Evolutionary conservation across 441 rosid genomes (phyloP).

Genomic region (Kokia cookei): DNA sequence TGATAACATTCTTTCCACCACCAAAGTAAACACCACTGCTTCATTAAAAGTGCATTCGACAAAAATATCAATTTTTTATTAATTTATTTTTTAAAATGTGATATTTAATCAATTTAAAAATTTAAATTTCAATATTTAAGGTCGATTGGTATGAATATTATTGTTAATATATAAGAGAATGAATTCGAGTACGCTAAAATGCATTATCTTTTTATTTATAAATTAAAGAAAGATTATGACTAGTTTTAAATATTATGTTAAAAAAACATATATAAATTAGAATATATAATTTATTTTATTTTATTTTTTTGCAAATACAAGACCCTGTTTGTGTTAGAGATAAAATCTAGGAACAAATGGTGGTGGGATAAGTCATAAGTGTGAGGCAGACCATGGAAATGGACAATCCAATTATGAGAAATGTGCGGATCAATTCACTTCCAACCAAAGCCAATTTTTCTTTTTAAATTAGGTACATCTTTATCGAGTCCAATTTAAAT

Average conservation of each 20-base stretch:
- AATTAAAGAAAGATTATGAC: no score
- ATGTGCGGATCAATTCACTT: background rate
- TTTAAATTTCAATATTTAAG: background rate
- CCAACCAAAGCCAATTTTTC: background rate
- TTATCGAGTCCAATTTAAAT: no score
- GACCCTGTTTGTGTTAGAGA: background rate
- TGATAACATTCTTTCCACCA: background rate
- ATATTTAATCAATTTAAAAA: background rate
- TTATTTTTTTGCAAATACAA: background rate
- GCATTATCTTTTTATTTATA: no score
- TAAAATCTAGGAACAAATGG: background rate
- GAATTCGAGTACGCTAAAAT: no score
- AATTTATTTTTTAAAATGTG: no score
- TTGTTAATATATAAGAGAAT: no score
- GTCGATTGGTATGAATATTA: no score
- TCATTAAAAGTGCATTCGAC: background rate
- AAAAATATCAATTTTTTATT: background rate
- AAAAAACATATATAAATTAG: no score
- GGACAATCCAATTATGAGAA: background rate
- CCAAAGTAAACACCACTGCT: background rate
- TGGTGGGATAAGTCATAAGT: background rate
- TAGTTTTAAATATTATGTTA: no score
- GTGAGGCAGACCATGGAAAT: background rate
- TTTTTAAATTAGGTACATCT: no score
- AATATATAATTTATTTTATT: no score